A percentile compares a stretch with the other conserved stretches of the same genome.
These are phyloP conservation scores for Henningerozyma blattae DNA, from an alignment of 805 yeast genomes.

Conservation along the genomic window DNA sequence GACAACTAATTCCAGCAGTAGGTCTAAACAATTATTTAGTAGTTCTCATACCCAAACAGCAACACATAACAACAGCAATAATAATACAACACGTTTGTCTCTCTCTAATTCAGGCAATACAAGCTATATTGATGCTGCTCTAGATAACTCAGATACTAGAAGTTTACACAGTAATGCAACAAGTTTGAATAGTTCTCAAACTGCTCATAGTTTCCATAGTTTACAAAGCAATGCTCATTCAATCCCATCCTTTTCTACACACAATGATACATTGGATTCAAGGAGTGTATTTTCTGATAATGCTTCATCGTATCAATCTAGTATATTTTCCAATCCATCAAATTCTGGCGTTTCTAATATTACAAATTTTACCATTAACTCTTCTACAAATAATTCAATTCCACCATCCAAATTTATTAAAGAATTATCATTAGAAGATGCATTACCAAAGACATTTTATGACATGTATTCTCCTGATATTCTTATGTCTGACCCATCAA, in stretches of 20 bases:
- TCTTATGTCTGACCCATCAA: slow-evolving; percentile 29
- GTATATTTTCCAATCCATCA: slow-evolving; percentile 6
- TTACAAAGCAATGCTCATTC: too few species aligned
- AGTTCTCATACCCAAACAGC: not conserved
- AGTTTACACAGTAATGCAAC: not conserved
- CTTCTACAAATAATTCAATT: not conserved
- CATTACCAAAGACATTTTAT: slow-evolving; percentile 38
- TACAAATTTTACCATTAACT: too few species aligned
- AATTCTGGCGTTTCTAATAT: not conserved
- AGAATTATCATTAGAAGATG: slow-evolving; percentile 31
- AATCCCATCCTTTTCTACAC: too few species aligned
- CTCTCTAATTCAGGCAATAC: not conserved
- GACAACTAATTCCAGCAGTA: not conserved
- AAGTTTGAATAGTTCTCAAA: not conserved
- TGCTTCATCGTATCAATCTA: slow-evolving; percentile 16
- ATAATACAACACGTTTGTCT: too few species aligned
- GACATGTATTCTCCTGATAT: slow-evolving; percentile 51
- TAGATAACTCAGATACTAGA: not conserved
- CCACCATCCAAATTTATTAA: slow-evolving; percentile 9
- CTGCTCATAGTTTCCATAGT: not conserved
- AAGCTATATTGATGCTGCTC: not conserved
- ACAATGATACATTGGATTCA: slow-evolving; percentile 3
- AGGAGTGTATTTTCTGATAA: slow-evolving; percentile 12
- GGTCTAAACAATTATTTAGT: not conserved
- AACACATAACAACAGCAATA: not conserved